Conservation (phyloP, 176 grass and related monocot genomes). For the Zoysia japonica region DNA sequence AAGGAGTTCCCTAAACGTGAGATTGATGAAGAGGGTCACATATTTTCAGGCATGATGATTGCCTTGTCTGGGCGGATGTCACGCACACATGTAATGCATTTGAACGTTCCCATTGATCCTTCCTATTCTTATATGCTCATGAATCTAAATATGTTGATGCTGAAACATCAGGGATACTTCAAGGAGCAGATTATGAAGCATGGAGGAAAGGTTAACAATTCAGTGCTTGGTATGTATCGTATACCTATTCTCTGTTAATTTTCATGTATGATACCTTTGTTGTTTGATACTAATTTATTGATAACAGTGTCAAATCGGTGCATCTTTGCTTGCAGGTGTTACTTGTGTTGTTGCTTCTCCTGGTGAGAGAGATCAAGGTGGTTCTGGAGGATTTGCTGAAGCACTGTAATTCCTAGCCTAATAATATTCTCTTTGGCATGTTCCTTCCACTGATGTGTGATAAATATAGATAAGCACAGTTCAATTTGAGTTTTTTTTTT, state of each 20-base stretch:
- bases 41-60: constrained; percentile 66
- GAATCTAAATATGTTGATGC: constrained; percentile 13
- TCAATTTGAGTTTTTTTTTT: neutral
- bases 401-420: constrained; percentile 59
- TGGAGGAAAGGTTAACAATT: constrained; percentile 69
- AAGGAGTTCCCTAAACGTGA: constrained; percentile 48
- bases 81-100: constrained; percentile 62
- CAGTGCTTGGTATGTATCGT: constrained; percentile 54
- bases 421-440: constrained; percentile 12
- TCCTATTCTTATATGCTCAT: neutral
- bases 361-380: constrained; percentile 62
- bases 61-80: constrained; percentile 81
- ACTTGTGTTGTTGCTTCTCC: constrained; percentile 72
- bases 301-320: neutral
- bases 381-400: constrained; percentile 67
- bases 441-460: neutral
- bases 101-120: neutral
- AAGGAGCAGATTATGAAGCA: constrained; percentile 78
- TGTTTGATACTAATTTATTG: constrained; percentile 8
- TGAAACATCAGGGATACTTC: constrained; percentile 54
- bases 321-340: constrained; percentile 40
- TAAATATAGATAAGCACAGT: neutral
- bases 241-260: neutral
- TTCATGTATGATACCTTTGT: constrained; percentile 8
- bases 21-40: constrained; percentile 45